Evolutionary conservation across 495 filamentous ascomycete species (phyloP).

Genomic region (Penicillium lividum): DNA sequence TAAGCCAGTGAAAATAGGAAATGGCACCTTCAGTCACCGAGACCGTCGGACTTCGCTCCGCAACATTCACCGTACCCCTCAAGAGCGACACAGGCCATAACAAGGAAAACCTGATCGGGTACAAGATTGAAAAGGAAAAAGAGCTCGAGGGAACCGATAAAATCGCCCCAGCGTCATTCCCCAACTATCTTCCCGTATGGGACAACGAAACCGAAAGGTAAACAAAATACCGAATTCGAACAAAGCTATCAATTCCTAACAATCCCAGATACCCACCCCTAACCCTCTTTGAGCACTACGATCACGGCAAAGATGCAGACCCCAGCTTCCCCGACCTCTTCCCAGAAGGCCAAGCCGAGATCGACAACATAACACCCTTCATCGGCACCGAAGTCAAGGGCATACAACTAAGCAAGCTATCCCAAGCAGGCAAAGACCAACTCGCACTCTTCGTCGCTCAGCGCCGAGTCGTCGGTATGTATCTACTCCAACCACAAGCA

Average conservation of each 20-base stretch:
- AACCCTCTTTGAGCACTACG: conserved; percentile 47
- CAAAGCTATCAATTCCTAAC: background rate
- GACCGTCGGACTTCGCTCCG: conserved; percentile 36
- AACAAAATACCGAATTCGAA: background rate
- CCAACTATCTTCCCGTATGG: conserved; percentile 78
- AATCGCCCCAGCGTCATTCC: conserved; percentile 57
- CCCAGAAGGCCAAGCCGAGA: conserved; percentile 37
- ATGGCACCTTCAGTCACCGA: conserved; percentile 60
- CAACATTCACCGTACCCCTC: conserved; percentile 36
- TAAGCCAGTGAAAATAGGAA: background rate
- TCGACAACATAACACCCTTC: conserved; percentile 53
- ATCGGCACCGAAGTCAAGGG: conserved; percentile 58
- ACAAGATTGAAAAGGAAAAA: conserved; percentile 45
- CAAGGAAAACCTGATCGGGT: conserved; percentile 61
- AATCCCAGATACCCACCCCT: conserved; percentile 44
- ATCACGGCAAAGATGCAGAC: conserved; percentile 54
- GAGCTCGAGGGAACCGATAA: conserved; percentile 48
- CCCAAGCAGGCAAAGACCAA: conserved; percentile 55
- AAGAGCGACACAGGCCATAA: conserved; percentile 53
- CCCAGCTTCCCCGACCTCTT: conserved; percentile 54
- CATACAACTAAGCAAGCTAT: conserved; percentile 57
- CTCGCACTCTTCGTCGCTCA: conserved; percentile 59
- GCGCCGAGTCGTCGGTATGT: conserved; percentile 55
- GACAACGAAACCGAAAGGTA: conserved; percentile 54
- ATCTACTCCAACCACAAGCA: background rate